Base-by-base conservation (phyloP, 2,329 filamentous ascomycete genomes). In the Colletotrichum sp. region DNA sequence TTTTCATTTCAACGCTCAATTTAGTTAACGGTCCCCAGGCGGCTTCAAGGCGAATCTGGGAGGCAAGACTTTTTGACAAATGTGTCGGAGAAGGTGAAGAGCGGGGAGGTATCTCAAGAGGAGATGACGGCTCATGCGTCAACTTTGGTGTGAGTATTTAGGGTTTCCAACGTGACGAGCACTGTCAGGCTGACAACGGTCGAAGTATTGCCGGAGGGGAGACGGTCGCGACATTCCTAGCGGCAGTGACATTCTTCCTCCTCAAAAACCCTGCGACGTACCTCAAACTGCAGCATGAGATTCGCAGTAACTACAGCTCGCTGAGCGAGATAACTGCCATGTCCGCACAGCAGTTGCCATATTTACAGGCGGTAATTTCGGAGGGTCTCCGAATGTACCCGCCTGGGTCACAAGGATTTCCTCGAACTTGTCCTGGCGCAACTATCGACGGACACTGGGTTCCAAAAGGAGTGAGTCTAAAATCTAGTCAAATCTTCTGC, bases 351-450 rank as follows among this genome's bases (percentile, higher is more conserved):
- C 79, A 77, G 11, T 81, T 91, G 4, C 81, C 86, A 0, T 91
- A 90, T 79, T 84, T 91, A 76, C 89, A 90, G 79, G 89, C 89
- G 1, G 90, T 89, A 62, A 82, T 91, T 15, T 88, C 87, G 47
- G 89, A 91, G 78, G 85, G 87, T 3, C 86, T 91, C 82, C 87
- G 89, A 6, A 80, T 91, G 70, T 86, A 88, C 13, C 89, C 90
- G 0, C 88, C 89, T 1, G 70, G 70, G 6, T 69, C 65, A 2
- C 70, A 72, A 33, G 70, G 70, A 1, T 72, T 72, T n/a, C 70
- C 70, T 9, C 31, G 70, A 7, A 16, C 63, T 5, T 72, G 43
- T 2, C 33, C 65, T 7, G 70, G 70, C 2, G 18, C 43, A 24
- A 29, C 27, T 6, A 55, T 72, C 13, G 51, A 55, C 57, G 58